Evolutionary conservation across 768 basidiomycete genomes (phyloP).

Genomic region (Termitomyces sp.): DNA sequence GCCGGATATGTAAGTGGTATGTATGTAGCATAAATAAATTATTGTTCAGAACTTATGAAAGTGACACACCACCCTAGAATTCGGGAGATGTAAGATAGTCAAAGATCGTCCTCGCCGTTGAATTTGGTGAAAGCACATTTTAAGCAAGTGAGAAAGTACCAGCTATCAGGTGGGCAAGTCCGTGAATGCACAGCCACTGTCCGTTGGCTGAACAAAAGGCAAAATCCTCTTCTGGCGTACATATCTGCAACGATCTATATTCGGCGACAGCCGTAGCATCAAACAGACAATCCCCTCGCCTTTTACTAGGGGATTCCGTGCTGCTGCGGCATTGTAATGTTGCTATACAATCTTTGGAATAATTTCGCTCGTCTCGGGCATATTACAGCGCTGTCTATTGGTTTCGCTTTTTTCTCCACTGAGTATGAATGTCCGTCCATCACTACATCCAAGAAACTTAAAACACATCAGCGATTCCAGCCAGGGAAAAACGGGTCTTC

Average conservation of each 20-base stretch:
- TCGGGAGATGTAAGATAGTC: too few species aligned
- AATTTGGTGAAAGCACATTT: too few species aligned
- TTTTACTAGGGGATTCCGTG: slow-evolving; percentile 31
- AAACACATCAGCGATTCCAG: slow-evolving; percentile 23
- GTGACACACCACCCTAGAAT: too few species aligned
- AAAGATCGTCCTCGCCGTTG: too few species aligned
- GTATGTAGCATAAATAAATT: too few species aligned
- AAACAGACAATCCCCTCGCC: slow-evolving; percentile 27
- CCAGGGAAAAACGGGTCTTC: slow-evolving; percentile 51
- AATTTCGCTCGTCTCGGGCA: slow-evolving; percentile 9
- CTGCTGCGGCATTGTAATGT: slow-evolving; percentile 18
- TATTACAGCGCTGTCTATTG: too few species aligned
- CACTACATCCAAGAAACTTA: not conserved
- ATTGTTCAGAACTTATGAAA: too few species aligned
- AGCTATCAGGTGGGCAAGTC: too few species aligned
- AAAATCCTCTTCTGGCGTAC: not conserved
- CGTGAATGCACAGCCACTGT: slow-evolving; percentile 21
- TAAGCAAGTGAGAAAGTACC: too few species aligned
- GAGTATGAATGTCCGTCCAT: not conserved
- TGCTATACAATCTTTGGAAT: slow-evolving; percentile 20
- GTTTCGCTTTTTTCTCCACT: not conserved
- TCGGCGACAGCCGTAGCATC: slow-evolving; percentile 21
- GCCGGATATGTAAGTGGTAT: too few species aligned
- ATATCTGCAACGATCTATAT: not conserved
- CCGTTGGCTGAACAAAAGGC: slow-evolving; percentile 16